A percentile compares a stretch with the other conserved stretches of the same genome.
phyloP scores from a whole-genome alignment of 2,329 filamentous ascomycete genomes.

The Biscogniauxia mediterranea region DNA sequence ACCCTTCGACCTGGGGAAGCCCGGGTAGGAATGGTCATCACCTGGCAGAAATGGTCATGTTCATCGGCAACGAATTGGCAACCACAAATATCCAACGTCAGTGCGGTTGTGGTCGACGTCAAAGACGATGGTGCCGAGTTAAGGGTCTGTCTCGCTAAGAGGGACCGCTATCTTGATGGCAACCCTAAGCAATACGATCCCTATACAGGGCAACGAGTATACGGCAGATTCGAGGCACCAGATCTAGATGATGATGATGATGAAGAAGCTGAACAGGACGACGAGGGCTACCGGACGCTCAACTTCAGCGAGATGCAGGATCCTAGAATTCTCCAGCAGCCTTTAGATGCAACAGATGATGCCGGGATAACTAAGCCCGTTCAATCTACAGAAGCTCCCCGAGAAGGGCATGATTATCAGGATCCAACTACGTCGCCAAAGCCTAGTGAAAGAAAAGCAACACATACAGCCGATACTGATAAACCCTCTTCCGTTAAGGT shows the following conservation, averaged over 20 bases:
- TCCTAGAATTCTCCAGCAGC: constrained; percentile 59
- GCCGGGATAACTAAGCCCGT: constrained; percentile 1
- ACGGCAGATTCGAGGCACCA: constrained; percentile 75
- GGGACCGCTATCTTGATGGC: constrained; percentile 59
- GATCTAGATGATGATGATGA: constrained; percentile 58
- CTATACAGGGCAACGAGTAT: constrained; percentile 68
- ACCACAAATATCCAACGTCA: constrained; percentile 62
- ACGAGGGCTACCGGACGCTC: constrained; percentile 62
- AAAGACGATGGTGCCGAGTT: constrained; percentile 51
- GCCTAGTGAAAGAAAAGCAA: no score
- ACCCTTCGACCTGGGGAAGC: constrained; percentile 47
- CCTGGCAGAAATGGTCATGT: constrained; percentile 64
- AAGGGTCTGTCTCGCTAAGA: constrained; percentile 63
- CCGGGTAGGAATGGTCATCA: constrained; percentile 61
- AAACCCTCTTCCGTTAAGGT: no score
- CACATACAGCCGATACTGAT: no score
- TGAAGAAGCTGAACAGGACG: constrained; percentile 35
- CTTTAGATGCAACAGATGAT: constrained; percentile 17
- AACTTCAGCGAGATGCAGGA: constrained; percentile 64
- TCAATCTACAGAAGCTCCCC: constrained; percentile 2
- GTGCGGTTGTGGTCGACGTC: constrained; percentile 62
- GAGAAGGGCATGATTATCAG: no score
- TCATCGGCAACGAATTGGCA: constrained; percentile 64
- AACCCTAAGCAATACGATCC: constrained; percentile 62
- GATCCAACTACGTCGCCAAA: no score